Evolutionary conservation across 139 green algal genomes (phyloP).

Genomic region (Chlamydomonas sphaeroides): DNA sequence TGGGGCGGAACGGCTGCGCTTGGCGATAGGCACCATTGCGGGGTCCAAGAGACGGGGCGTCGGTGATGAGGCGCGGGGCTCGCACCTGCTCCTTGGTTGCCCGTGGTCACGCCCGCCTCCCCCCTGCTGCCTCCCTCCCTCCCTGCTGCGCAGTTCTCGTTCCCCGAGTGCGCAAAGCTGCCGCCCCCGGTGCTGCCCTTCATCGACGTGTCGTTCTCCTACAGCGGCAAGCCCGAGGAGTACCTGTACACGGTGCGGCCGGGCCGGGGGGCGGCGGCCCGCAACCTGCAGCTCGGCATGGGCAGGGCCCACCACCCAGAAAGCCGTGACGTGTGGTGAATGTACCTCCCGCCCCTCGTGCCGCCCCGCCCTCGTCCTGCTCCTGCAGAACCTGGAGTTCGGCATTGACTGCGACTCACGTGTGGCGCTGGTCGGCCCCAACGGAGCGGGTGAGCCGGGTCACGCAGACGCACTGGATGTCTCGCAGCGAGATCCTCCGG

Average conservation of each 20-base stretch:
- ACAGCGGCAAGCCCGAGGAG: constrained; percentile 60
- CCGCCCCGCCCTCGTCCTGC: background rate
- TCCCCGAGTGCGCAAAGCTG: constrained; percentile 81
- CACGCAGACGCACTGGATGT: background rate
- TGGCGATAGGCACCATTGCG: too few relatives aligned
- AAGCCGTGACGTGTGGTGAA: too few relatives aligned
- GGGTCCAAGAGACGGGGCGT: too few relatives aligned
- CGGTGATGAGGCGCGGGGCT: too few relatives aligned
- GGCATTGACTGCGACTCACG: constrained; percentile 94
- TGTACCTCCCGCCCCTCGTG: too few relatives aligned
- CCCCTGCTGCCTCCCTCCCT: background rate
- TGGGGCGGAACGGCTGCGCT: too few relatives aligned
- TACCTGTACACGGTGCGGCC: constrained; percentile 49
- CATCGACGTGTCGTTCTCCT: constrained; percentile 66
- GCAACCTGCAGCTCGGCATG: too few relatives aligned
- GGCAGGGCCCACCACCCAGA: too few relatives aligned
- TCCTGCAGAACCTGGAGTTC: constrained; percentile 81
- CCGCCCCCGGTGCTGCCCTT: constrained; percentile 83
- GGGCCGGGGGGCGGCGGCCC: background rate
- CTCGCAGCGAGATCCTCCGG: too few relatives aligned
- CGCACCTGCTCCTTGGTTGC: too few relatives aligned
- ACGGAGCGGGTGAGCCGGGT: constrained; percentile 58
- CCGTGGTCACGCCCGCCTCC: too few relatives aligned
- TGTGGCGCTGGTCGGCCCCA: constrained; percentile 91
- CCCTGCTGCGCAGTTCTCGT: constrained; percentile 63